Conservation (phyloP, 345 rosid species). For the Arabidopsis arenosa region DNA sequence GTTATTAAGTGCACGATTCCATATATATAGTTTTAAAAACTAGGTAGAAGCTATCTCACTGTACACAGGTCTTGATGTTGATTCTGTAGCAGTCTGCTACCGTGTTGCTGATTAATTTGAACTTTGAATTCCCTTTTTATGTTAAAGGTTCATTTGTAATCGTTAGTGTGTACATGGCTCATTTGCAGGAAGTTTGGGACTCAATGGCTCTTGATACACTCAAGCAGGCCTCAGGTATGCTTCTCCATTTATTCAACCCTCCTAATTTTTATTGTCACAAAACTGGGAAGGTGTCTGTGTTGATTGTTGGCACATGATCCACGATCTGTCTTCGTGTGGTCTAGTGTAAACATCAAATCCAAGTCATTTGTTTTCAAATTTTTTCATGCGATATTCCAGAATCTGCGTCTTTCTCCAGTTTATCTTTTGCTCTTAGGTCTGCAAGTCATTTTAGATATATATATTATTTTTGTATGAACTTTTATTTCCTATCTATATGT, state of each 20-base stretch:
- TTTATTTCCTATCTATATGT: background rate
- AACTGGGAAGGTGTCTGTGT: background rate
- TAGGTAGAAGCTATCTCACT: background rate
- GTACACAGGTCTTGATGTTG: slow-evolving; percentile 1
- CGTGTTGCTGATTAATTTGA: background rate
- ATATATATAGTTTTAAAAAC: background rate
- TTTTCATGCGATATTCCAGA: slow-evolving; percentile 7
- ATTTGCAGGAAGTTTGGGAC: slow-evolving; percentile 76
- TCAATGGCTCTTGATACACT: slow-evolving; percentile 82
- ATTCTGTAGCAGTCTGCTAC: slow-evolving; percentile 4
- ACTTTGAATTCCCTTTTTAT: background rate
- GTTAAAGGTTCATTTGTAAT: slow-evolving; percentile 13
- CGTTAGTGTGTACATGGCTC: slow-evolving; percentile 10
- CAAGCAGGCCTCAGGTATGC: slow-evolving; percentile 89
- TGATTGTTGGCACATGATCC: slow-evolving; percentile 1
- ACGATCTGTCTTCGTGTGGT: background rate
- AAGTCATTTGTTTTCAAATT: background rate
- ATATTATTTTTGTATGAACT: too few species aligned
- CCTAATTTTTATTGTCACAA: slow-evolving; percentile 5
- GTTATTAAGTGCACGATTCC: background rate
- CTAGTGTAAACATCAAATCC: slow-evolving; percentile 3
- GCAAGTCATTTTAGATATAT: background rate
- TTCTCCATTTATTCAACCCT: slow-evolving; percentile 7
- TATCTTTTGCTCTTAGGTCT: slow-evolving; percentile 18
- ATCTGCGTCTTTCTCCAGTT: slow-evolving; percentile 14